Evolutionary conservation across 306 rosid species (phyloP), one percentile per base, ranked within the genome.

Genomic region (Rosa rugosa): DNA sequence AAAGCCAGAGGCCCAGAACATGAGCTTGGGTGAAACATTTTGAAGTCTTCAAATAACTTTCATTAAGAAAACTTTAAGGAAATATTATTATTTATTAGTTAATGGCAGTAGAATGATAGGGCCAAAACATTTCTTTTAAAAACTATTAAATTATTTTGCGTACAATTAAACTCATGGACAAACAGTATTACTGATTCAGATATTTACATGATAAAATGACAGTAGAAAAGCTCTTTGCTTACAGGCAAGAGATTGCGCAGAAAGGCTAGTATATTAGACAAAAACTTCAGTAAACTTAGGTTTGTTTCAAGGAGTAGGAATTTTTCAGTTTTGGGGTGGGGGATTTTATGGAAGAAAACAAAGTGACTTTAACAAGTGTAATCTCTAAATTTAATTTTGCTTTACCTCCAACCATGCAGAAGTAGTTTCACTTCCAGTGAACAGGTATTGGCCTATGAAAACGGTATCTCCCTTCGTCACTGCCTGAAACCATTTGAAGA

Each of bases 391-490:
- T 77, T 8, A 20, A 20, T 25, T 60, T 79, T 23, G 60, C 27
- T 41, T 77, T 90, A 96, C 99, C 99, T 96, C 99, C 78, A 96
- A 88, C 99, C 99, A 96, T 9, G 90, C 98, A 82, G 99, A 93
- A 78, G 99, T 96, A 75, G 99, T 87, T 90, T 96, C 99, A 89
- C 98, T 96, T 81, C 99, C 99, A 18, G 99, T 96, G 88, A 96
- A 96, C 85, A 96, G 85, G 80, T 96, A 96, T 75, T 96, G 97
- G 69, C 99, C 99, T 34, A 96, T 77, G 80, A 96, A 96, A 83
- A 96, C 93, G 45, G 98, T 96, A 81, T 96, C 99, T 75, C 99
- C 99, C 81, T 86, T 88, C 88, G 84, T 90, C 84, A 93, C 91
- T 20, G 90, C 84, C 99, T 96, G 88, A 82, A 72, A 77, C 69